These are phyloP conservation scores for Neolentinus lepideus DNA, from an alignment of 1,284 basidiomycete species.

Conservation along the genomic window DNA sequence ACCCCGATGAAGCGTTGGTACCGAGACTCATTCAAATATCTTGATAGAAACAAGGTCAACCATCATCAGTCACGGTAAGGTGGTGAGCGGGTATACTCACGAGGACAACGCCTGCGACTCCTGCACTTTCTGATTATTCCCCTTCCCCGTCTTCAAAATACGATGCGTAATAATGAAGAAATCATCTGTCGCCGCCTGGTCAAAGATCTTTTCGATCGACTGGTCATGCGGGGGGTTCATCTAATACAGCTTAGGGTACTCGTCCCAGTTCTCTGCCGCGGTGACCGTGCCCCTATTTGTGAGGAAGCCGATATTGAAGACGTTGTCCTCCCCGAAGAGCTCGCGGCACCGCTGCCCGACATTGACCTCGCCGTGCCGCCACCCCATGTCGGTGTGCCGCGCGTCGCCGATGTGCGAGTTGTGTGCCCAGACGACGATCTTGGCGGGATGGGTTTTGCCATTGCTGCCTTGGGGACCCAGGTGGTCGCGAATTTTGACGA, in stretches of 20 bases:
- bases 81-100: slow-evolving; percentile 8
- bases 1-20: slow-evolving; percentile 22
- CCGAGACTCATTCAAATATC: slow-evolving; percentile 17
- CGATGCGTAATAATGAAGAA: slow-evolving; percentile 16
- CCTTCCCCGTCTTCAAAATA: slow-evolving; percentile 13
- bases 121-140: slow-evolving; percentile 13
- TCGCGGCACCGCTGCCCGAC: slow-evolving; percentile 22
- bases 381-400: slow-evolving; percentile 21
- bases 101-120: slow-evolving; percentile 14
- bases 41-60: slow-evolving; percentile 3
- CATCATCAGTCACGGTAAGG: background rate
- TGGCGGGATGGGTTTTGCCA: slow-evolving; percentile 9
- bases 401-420: slow-evolving; percentile 23
- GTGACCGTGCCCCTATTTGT: slow-evolving; percentile 21
- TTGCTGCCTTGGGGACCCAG: slow-evolving; percentile 10
- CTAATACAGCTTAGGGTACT: slow-evolving; percentile 16
- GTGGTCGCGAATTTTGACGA: slow-evolving; percentile 15
- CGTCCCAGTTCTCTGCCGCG: slow-evolving; percentile 21
- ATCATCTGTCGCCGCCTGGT: slow-evolving; percentile 13
- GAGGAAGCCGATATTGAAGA: slow-evolving; percentile 21
- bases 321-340: slow-evolving; percentile 18
- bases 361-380: slow-evolving; percentile 20
- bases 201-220: slow-evolving; percentile 18
- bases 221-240: slow-evolving; percentile 17
- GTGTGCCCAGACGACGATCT: slow-evolving; percentile 23